A percentile compares a stretch with the other conserved stretches of the same genome.
phyloP scores from a whole-genome alignment of 1,284 basidiomycete species.

The Lignosus rhinocerotis region DNA sequence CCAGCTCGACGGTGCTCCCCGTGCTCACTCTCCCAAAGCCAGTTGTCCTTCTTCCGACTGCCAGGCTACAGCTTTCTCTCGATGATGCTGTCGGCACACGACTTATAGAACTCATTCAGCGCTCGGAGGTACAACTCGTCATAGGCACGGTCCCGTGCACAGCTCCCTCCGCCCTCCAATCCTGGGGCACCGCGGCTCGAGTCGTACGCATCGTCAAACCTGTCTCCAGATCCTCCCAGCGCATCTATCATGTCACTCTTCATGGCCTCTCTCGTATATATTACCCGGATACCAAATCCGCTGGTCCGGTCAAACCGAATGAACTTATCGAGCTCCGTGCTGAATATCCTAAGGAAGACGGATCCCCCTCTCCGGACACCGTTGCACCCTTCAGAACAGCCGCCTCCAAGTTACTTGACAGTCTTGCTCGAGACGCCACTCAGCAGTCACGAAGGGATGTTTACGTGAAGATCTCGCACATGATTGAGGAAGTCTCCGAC shows the following conservation, averaged over 20 bases:
- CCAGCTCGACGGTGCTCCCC: slow-evolving; percentile 44
- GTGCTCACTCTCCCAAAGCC: slow-evolving; percentile 66
- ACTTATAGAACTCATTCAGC: slow-evolving; percentile 59
- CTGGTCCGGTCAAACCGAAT: slow-evolving; percentile 29
- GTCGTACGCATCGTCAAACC: slow-evolving; percentile 61
- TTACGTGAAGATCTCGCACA: slow-evolving; percentile 61
- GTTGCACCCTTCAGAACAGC: slow-evolving; percentile 67
- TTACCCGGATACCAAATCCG: slow-evolving; percentile 33
- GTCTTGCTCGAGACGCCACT: slow-evolving; percentile 60
- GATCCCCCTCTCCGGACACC: slow-evolving; percentile 50
- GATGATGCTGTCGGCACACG: slow-evolving; percentile 56
- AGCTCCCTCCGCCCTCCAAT: slow-evolving; percentile 32
- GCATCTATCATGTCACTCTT: slow-evolving; percentile 59
- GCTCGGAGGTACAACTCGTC: slow-evolving; percentile 60
- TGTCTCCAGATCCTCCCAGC: slow-evolving; percentile 27
- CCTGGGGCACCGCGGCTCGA: slow-evolving; percentile 53
- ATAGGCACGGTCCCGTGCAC: slow-evolving; percentile 65
- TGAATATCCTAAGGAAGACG: slow-evolving; percentile 48
- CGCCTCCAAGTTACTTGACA: slow-evolving; percentile 64
- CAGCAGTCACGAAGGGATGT: slow-evolving; percentile 59
- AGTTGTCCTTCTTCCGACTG: slow-evolving; percentile 64
- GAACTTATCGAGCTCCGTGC: slow-evolving; percentile 45
- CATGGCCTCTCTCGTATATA: slow-evolving; percentile 64
- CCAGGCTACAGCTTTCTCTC: slow-evolving; percentile 63
- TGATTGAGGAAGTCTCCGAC: slow-evolving; percentile 64